Evolutionary conservation across 202 grass and related monocot species (phyloP), one percentile per base, ranked within the genome.

Genomic region (Setaria italica): DNA sequence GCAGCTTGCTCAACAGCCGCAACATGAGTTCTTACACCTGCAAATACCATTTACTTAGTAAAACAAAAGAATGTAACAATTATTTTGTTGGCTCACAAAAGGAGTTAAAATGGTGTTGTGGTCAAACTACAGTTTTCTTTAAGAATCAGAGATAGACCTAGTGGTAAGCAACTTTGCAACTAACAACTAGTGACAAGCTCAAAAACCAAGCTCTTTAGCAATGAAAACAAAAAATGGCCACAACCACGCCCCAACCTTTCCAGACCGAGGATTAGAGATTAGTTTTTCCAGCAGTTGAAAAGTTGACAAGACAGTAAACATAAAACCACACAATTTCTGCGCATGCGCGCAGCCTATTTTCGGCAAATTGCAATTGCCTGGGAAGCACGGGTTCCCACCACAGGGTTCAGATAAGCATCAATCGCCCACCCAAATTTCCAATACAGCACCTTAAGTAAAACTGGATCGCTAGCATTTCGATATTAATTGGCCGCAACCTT

Each of bases 1-100:
- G 49, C 43, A 25, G 78, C 67, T 62, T 85, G 77, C 55, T 91
- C 81, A 80, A 88, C 81, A 70, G 84, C 89, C 1, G 84, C 60
- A 65, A 89, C 89, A 79, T 85, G 73, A 62, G 92, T 91, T 73
- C 76, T 85, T 39, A 88, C 54, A 87, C 92, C 92, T 89, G 74
- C 16, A 85, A 60, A 80, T 41, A 86, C 20, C 19, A 25, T 20
- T 15, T 33, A 15, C 5, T 33, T 53, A 21, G 67, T 72, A 45
- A 11, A 25, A 62, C 13, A 51, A 17, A 51, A 5, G 0, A 62
- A 63, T 9, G 3, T 0, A 14, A 5, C 3, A 7, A 21, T n/a
- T 45, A n/a, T 58, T 67, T 74, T 33, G 8, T 7, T 34, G 34
- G 11, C 43, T 72, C 10, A 17, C 10, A 2, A 81, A 66, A 67